phyloP scores from a whole-genome alignment of 257 asterid species.

The Haberlea rhodopensis region DNA sequence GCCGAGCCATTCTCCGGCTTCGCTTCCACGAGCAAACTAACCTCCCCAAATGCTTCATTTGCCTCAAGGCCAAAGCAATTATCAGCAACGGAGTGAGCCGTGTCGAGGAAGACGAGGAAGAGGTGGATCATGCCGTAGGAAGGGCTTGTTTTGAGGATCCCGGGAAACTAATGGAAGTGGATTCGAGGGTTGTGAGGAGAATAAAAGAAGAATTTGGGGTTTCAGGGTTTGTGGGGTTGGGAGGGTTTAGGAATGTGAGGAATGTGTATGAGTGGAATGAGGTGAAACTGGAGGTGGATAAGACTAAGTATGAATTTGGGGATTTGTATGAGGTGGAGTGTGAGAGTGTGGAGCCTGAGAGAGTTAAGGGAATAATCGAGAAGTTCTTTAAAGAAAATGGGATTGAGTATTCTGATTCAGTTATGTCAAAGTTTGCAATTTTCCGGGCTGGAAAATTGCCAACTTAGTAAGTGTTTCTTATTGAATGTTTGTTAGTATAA shows the following conservation, averaged over 20 bases:
- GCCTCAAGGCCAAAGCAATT: constrained; percentile 78
- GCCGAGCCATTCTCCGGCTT: constrained; percentile 69
- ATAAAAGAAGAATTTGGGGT: constrained; percentile 71
- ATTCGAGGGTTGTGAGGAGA: constrained; percentile 73
- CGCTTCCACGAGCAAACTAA: constrained; percentile 70
- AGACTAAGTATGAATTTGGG: constrained; percentile 77
- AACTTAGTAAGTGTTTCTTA: constrained; percentile 39
- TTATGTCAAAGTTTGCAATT: constrained; percentile 74
- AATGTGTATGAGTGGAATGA: constrained; percentile 83
- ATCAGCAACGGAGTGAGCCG: constrained; percentile 77
- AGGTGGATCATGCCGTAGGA: constrained; percentile 56
- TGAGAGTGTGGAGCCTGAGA: constrained; percentile 86
- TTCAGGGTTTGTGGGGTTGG: constrained; percentile 62
- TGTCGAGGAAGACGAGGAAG: constrained; percentile 92
- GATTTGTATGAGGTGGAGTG: constrained; percentile 88
- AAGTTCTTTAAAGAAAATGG: constrained; percentile 67
- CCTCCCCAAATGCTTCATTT: constrained; percentile 57
- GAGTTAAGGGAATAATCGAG: constrained; percentile 61
- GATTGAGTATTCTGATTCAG: constrained; percentile 62
- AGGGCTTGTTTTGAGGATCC: constrained; percentile 60
- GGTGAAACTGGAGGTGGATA: constrained; percentile 79
- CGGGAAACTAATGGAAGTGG: constrained; percentile 34
- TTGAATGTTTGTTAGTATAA: constrained; percentile 10
- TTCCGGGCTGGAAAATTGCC: constrained; percentile 82
- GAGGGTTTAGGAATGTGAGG: constrained; percentile 77